These are phyloP conservation scores for Coemansia sp. DNA, from an alignment of 192 early-diverging fungal genomes.

Conservation along the genomic window DNA sequence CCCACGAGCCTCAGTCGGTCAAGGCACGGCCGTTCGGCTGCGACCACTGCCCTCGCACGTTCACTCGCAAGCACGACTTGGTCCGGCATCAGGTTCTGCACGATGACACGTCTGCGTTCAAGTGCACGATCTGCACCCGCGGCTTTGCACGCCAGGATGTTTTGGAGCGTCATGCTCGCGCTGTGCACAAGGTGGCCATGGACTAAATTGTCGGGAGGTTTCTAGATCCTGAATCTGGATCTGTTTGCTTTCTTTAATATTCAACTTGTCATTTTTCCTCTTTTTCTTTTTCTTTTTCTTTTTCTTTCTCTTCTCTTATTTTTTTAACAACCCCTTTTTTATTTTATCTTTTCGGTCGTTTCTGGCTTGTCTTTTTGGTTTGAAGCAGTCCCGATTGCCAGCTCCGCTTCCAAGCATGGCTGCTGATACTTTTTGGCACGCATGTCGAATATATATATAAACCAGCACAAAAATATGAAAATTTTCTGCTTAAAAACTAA, in stretches of 20 bases:
- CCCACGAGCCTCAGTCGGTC: conserved; percentile 63
- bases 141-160: conserved; percentile 58
- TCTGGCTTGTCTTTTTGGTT: not conserved
- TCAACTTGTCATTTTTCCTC: not conserved
- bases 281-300: conserved; percentile 2
- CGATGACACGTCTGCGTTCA: conserved; percentile 52
- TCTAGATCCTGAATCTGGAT: not conserved
- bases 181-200: conserved; percentile 27
- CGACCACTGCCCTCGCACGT: conserved; percentile 62
- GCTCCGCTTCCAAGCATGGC: not conserved
- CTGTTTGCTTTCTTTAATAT: conserved; percentile 11
- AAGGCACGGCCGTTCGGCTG: conserved; percentile 59
- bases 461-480: conserved; percentile 7
- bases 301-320: conserved; percentile 6
- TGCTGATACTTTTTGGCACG: too few species aligned
- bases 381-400: not conserved
- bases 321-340: not conserved
- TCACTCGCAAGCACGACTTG: conserved; percentile 81
- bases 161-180: conserved; percentile 52
- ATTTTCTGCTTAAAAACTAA: not conserved
- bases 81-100: conserved; percentile 67
- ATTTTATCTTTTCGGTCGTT: not conserved
- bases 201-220: not conserved
- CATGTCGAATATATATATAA: not conserved
- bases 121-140: conserved; percentile 57